phyloP scores from a whole-genome alignment of 2,329 filamentous ascomycete genomes.

The Diaporthe sp. region DNA sequence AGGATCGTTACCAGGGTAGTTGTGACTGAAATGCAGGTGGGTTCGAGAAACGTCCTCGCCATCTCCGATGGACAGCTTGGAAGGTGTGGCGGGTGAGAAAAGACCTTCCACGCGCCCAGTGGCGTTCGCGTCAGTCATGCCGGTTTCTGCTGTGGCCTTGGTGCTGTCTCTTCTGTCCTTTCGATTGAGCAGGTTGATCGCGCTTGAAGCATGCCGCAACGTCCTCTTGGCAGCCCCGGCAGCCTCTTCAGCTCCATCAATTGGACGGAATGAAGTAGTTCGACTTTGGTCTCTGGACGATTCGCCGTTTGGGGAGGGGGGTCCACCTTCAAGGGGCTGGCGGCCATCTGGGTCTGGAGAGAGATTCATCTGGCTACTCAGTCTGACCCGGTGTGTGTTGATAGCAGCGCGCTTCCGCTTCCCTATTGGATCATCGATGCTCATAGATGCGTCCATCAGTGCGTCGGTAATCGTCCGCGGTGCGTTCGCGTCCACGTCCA shows the following conservation, averaged over 20 bases:
- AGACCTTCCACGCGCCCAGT: slow-evolving; percentile 73
- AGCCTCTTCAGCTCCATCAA: not conserved
- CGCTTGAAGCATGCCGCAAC: slow-evolving; percentile 71
- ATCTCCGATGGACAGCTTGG: slow-evolving; percentile 51
- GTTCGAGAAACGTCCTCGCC: slow-evolving; percentile 50
- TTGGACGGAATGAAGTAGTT: slow-evolving; percentile 13
- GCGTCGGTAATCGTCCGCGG: slow-evolving; percentile 91
- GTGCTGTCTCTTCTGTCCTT: slow-evolving; percentile 72
- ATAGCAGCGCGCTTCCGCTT: slow-evolving; percentile 65
- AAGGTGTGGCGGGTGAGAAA: slow-evolving; percentile 56
- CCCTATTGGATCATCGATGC: slow-evolving; percentile 78
- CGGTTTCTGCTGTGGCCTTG: slow-evolving; percentile 71
- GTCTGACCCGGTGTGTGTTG: slow-evolving; percentile 64
- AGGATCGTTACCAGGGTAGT: slow-evolving; percentile 85
- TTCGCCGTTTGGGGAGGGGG: slow-evolving; percentile 45
- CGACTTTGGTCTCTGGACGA: slow-evolving; percentile 40
- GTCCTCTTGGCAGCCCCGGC: slow-evolving; percentile 56
- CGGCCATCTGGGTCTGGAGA: slow-evolving; percentile 56
- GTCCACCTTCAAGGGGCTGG: slow-evolving; percentile 46
- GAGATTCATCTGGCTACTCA: slow-evolving; percentile 53
- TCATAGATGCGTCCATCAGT: slow-evolving; percentile 90
- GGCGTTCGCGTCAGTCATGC: slow-evolving; percentile 70
- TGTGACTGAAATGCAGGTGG: slow-evolving; percentile 77
- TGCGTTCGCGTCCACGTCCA: slow-evolving; percentile 55
- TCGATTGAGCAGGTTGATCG: slow-evolving; percentile 70